Percentiles rank a stretch among this genome's conserved stretches.
phyloP scores from a whole-genome alignment of 164 flowering plant species.

The Magnolia kwangsiensis region DNA sequence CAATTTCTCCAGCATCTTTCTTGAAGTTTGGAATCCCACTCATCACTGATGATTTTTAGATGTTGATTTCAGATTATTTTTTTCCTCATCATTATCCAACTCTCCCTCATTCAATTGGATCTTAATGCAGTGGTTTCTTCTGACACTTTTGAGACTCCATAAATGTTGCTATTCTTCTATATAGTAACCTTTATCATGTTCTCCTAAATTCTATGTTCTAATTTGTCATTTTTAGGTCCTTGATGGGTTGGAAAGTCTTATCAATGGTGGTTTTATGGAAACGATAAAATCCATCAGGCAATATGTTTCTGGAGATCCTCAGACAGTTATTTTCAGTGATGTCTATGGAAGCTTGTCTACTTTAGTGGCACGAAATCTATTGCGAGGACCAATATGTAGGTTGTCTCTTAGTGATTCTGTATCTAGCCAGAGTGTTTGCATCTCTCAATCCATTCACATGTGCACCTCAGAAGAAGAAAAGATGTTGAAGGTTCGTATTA shows the following conservation, averaged over 20 bases:
- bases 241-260: constrained; percentile 51
- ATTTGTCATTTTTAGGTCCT: constrained; percentile 42
- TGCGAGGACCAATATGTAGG: constrained; percentile 37
- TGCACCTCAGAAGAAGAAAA: constrained; percentile 34
- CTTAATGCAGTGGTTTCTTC: too few relatives aligned
- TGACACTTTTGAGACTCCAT: background rate
- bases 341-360: constrained; percentile 20
- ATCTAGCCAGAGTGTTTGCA: constrained; percentile 38
- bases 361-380: constrained; percentile 33
- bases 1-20: too few relatives aligned
- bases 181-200: background rate
- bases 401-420: constrained; percentile 37
- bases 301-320: constrained; percentile 39
- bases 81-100: too few relatives aligned
- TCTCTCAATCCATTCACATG: constrained; percentile 29
- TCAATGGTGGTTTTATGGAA: constrained; percentile 30
- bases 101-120: too few relatives aligned
- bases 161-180: background rate
- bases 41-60: too few relatives aligned
- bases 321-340: constrained; percentile 47
- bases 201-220: background rate
- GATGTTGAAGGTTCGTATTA: constrained; percentile 32
- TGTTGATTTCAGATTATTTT: too few relatives aligned
- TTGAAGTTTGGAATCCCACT: too few relatives aligned
- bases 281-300: constrained; percentile 41